Conservation (phyloP, 108 stramenopile species). For the Mediolabrus comicus region DNA sequence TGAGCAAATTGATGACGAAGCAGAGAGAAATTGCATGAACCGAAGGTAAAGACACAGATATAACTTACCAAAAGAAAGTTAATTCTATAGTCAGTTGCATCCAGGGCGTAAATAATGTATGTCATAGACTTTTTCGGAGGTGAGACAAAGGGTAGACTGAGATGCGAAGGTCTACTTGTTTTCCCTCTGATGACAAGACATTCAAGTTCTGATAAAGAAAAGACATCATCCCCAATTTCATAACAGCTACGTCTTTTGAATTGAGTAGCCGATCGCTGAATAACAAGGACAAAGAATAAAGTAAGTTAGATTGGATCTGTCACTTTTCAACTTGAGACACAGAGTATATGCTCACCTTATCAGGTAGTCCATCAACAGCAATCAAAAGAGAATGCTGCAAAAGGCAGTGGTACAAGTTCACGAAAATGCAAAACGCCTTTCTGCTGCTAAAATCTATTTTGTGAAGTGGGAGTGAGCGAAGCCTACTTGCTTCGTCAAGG, state of each 20-base stretch:
- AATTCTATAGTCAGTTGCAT: constrained; percentile 62
- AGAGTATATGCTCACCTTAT: constrained; percentile 37
- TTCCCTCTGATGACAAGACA: constrained; percentile 87
- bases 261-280: constrained; percentile 50
- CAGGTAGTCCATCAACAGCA: constrained; percentile 76
- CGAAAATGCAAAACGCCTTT: constrained; percentile 81
- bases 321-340: neutral
- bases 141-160: constrained; percentile 69
- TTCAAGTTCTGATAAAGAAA: constrained; percentile 93
- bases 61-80: constrained; percentile 69
- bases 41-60: no score
- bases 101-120: constrained; percentile 71
- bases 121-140: constrained; percentile 72
- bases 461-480: constrained; percentile 64
- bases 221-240: constrained; percentile 93
- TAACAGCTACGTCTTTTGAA: constrained; percentile 89
- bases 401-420: constrained; percentile 92
- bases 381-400: constrained; percentile 91
- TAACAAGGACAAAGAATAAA: neutral
- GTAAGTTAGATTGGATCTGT: neutral
- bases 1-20: neutral
- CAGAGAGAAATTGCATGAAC: no score
- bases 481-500: constrained; percentile 79
- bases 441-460: constrained; percentile 67
- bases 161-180: constrained; percentile 57